These are phyloP conservation scores for Cercospora sp. DNA, from an alignment of 2,329 filamentous ascomycete species.

Conservation along the genomic window DNA sequence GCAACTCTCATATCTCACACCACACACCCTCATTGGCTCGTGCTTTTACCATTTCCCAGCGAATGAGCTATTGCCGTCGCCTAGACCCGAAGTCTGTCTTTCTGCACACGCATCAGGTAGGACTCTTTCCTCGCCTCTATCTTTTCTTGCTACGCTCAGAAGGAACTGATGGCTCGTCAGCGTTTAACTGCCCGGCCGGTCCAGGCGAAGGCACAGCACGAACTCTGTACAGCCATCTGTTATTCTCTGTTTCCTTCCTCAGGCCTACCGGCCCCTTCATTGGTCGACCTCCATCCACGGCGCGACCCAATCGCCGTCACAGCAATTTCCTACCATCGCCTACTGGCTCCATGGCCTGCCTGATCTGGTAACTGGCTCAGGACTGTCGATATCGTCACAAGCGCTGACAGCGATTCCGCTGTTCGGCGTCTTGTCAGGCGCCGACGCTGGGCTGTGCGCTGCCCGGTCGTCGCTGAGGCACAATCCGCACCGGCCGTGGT, in stretches of 20 bases:
- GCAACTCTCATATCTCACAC: constrained; percentile 7
- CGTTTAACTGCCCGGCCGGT: constrained; percentile 19
- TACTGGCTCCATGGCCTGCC: constrained; percentile 18
- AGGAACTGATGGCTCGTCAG: constrained; percentile 26
- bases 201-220: constrained; percentile 18
- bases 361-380: constrained; percentile 10
- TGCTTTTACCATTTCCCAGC: constrained; percentile 12
- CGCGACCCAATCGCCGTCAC: constrained; percentile 22
- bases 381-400: constrained; percentile 3
- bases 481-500: constrained; percentile 2
- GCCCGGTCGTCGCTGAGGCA: not conserved
- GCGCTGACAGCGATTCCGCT: constrained; percentile 10
- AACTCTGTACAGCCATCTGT: constrained; percentile 22
- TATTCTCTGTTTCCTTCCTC: constrained; percentile 7
- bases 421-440: not conserved
- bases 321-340: constrained; percentile 18
- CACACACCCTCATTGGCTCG: constrained; percentile 25
- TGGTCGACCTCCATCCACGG: constrained; percentile 23
- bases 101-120: constrained; percentile 25
- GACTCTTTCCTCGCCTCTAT: constrained; percentile 12
- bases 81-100: constrained; percentile 23
- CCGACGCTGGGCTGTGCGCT: not conserved
- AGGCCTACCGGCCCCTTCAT: constrained; percentile 22
- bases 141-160: constrained; percentile 10
- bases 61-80: constrained; percentile 26